Percentiles rank a stretch among this genome's conserved stretches.
phyloP scores from a whole-genome alignment of 306 rosid species.

The Lagenaria siceraria region DNA sequence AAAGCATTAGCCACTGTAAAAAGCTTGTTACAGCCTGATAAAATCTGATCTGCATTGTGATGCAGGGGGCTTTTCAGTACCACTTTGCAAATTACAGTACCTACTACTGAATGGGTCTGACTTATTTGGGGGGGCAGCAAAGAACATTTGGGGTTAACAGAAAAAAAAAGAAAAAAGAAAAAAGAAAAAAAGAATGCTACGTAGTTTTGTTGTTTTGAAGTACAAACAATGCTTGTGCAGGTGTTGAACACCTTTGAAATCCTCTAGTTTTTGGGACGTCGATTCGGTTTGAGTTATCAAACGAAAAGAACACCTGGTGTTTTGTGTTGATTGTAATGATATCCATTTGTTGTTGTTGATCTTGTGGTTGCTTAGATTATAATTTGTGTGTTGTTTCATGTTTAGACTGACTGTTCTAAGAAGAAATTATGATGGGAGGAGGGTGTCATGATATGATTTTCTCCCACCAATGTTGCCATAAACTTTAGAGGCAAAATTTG shows the following conservation, averaged over 20 bases:
- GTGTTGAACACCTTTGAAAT: not conserved
- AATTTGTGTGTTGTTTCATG: not conserved
- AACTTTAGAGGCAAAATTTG: not conserved
- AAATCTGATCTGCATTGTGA: slow-evolving; percentile 5
- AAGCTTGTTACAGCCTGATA: not conserved
- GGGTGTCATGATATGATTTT: not conserved
- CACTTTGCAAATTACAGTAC: slow-evolving; percentile 17
- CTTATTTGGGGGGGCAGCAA: not conserved
- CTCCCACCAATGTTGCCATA: too few species aligned
- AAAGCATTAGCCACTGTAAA: not conserved
- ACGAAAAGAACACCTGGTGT: not conserved
- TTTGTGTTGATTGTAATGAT: slow-evolving; percentile 1
- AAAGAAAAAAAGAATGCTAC: not conserved
- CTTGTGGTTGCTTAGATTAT: not conserved
- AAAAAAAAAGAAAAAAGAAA: too few species aligned
- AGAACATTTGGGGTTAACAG: not conserved
- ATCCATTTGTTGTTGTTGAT: not conserved
- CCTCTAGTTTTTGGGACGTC: not conserved
- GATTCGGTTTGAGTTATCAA: not conserved
- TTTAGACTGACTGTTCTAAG: not conserved
- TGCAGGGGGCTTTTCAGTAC: slow-evolving; percentile 36
- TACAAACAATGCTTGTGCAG: not conserved
- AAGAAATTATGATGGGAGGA: not conserved
- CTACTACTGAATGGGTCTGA: slow-evolving; percentile 3
- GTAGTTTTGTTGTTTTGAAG: not conserved